Evolutionary conservation across 768 basidiomycete species (phyloP), one percentile per base, ranked within the genome.

Genomic region (Kondoa subrosea): DNA sequence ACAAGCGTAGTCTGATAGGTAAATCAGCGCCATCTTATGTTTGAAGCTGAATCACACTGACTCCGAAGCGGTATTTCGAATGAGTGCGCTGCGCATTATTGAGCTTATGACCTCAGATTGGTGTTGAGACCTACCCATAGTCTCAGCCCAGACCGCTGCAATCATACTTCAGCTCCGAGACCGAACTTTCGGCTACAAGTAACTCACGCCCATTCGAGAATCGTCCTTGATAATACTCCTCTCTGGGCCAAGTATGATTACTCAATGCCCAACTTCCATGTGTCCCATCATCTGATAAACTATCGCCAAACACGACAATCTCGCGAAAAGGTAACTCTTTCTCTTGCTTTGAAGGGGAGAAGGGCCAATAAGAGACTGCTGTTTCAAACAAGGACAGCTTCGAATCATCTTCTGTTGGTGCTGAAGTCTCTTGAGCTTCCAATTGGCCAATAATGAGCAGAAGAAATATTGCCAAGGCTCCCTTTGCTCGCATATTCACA

Each of bases 201-300:
- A 21, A 21, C 40, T 8, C 21, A 50, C 40, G 61, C 4, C 61
- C 61, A n/a, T 63, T 32, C 15, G 27, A 30, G 29, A 63, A 63
- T 17, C 61, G 61, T 27, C 61, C 61, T 32, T 63, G 3, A 33
- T 63, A 63, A 32, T 63, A 63, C 17, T 31, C 27, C 61, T 63
- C 29, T 16, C 17, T 12, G 8, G 61, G 61, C 61, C 61, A 63
- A 16, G 61, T 30, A 17, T 33, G 29, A 32, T 63, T 63, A 16
- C 3, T 26, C 26, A 63, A 32, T 3, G 40, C 40, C 40, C 16
- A 29, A 32, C 14, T 17, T 3, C 16, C 61, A 8, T 63, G 15
- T 14, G 40, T 8, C 40, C 61, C 27, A 12, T 32, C 33, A 32
- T 63, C 61, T 27, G 27, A 30, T 17, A 63, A 33, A 32, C 29